Evolutionary conservation across 768 basidiomycete genomes (phyloP).

Genomic region (Boletus edulis): DNA sequence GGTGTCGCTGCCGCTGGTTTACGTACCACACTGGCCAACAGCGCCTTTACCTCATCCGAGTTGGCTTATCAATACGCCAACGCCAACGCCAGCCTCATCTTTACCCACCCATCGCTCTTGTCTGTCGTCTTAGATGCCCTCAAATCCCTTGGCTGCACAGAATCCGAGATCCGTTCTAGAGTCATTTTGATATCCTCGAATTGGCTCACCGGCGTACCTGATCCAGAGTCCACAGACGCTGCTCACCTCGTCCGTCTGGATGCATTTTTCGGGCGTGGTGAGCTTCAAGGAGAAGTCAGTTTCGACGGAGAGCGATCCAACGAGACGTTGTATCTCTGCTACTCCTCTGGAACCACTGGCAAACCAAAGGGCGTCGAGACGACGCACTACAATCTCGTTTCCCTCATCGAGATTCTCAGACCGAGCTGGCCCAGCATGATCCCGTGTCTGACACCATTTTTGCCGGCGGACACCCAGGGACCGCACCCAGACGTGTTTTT

Average conservation of each 20-base stretch:
- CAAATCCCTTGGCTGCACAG: constrained; percentile 43
- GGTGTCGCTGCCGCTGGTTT: constrained; percentile 61
- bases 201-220: constrained; percentile 40
- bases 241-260: constrained; percentile 40
- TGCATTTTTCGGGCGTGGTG: constrained; percentile 50
- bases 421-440: constrained; percentile 42
- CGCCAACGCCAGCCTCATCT: constrained; percentile 59
- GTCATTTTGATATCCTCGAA: constrained; percentile 54
- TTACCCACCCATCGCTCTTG: constrained; percentile 63
- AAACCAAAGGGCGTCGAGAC: constrained; percentile 75
- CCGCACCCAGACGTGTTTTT: constrained; percentile 46
- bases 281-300: constrained; percentile 49
- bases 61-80: constrained; percentile 71
- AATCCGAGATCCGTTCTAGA: constrained; percentile 47
- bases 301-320: constrained; percentile 51
- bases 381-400: constrained; percentile 65
- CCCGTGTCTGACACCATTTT: constrained; percentile 22
- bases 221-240: constrained; percentile 32
- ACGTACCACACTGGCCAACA: constrained; percentile 71
- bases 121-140: constrained; percentile 58
- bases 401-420: constrained; percentile 51
- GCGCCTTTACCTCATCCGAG: constrained; percentile 64
- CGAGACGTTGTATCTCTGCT: constrained; percentile 66
- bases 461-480: neutral
- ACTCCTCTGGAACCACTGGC: constrained; percentile 70